Evolutionary conservation across 345 rosid species (phyloP).

Genomic region (Toxicodendron radicans): DNA sequence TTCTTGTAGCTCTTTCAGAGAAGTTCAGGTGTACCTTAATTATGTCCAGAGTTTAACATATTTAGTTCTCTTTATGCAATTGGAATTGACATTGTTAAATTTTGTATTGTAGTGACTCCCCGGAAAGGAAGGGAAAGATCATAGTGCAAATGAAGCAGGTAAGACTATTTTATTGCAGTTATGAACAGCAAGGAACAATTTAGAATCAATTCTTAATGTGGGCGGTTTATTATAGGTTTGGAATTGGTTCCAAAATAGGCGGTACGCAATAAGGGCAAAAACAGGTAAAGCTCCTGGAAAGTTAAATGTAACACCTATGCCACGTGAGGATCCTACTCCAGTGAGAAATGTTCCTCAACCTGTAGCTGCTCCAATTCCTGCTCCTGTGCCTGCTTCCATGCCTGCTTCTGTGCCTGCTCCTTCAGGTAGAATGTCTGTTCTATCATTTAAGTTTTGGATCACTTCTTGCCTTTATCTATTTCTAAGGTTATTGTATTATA

Average conservation of each 20-base stretch:
- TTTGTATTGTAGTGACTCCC: constrained; percentile 57
- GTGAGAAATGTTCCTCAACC: constrained; percentile 64
- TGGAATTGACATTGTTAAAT: constrained; percentile 10
- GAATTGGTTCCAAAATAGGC: constrained; percentile 99
- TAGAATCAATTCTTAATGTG: constrained; percentile 10
- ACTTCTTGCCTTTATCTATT: constrained; percentile 1
- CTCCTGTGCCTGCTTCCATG: constrained; percentile 47
- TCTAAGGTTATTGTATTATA: neutral
- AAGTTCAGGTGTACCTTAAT: constrained; percentile 68
- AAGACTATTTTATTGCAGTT: constrained; percentile 27
- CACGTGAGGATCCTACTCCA: constrained; percentile 58
- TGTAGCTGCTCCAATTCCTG: constrained; percentile 49
- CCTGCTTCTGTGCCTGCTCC: constrained; percentile 47
- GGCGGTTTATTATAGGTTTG: constrained; percentile 56
- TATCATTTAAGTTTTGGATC: constrained; percentile 29
- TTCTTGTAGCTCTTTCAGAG: constrained; percentile 81
- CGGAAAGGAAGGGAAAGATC: constrained; percentile 80
- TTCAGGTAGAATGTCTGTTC: constrained; percentile 39
- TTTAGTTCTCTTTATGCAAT: constrained; percentile 3
- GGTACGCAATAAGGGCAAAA: constrained; percentile 91
- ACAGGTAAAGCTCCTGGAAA: constrained; percentile 77
- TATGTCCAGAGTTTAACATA: constrained; percentile 7
- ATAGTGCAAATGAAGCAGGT: constrained; percentile 95
- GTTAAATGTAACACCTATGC: constrained; percentile 68
- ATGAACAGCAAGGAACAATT: constrained; percentile 9